These are phyloP conservation scores for Termitomyces heimii DNA, from an alignment of 768 basidiomycete genomes.

Conservation along the genomic window DNA sequence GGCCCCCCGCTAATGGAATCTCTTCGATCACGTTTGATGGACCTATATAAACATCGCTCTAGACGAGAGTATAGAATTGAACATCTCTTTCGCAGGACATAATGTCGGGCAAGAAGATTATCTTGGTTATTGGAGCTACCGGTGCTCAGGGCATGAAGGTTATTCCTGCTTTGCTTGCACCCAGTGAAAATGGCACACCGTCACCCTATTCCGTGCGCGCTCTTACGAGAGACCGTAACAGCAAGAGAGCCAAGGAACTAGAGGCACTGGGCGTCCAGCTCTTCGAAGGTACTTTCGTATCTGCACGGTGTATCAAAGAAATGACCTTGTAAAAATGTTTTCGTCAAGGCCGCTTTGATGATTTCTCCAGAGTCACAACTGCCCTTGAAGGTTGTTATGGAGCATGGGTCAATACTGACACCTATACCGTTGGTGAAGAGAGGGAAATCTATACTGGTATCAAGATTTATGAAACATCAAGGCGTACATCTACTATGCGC, in stretches of 20 bases:
- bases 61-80: conserved; percentile 5
- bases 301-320: not conserved
- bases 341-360: conserved; percentile 25
- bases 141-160: conserved; percentile 39
- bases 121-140: conserved; percentile 40
- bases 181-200: conserved; percentile 27
- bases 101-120: conserved; percentile 25
- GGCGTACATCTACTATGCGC: conserved; percentile 23
- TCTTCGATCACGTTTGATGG: not conserved
- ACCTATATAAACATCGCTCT: conserved; percentile 2
- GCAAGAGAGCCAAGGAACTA: conserved; percentile 28
- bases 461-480: conserved; percentile 34
- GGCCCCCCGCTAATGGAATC: no score
- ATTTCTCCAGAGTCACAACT: conserved; percentile 21
- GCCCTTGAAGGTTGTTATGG: conserved; percentile 32
- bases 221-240: conserved; percentile 29
- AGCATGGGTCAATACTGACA: conserved; percentile 34
- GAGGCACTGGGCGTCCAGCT: conserved; percentile 29
- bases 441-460: conserved; percentile 33
- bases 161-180: conserved; percentile 29
- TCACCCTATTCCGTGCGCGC: conserved; percentile 38
- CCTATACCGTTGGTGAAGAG: conserved; percentile 35
- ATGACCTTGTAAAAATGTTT: not conserved
- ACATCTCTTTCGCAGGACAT: not conserved
- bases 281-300: conserved; percentile 25